phyloP scores from a whole-genome alignment of 257 asterid species.

The Nicotiana benthamiana region DNA sequence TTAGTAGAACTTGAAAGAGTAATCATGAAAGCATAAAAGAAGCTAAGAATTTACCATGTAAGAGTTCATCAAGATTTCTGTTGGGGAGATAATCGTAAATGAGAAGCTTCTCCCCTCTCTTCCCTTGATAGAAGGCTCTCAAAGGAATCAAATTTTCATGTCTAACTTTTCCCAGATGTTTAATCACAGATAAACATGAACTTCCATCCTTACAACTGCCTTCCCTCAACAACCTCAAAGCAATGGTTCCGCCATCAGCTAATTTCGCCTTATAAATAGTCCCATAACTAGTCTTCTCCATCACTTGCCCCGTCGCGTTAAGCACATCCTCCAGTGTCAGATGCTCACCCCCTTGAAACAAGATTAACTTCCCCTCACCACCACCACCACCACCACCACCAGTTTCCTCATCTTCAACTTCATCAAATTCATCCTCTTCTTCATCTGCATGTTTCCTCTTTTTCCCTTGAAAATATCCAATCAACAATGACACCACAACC shows the following conservation, averaged over 20 bases:
- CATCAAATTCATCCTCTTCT: constrained; percentile 70
- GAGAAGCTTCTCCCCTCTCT: constrained; percentile 94
- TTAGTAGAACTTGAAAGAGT: not conserved
- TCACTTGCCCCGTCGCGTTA: constrained; percentile 94
- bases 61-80: constrained; percentile 69
- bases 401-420: constrained; percentile 48
- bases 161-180: constrained; percentile 70
- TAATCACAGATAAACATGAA: constrained; percentile 62
- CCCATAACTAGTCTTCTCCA: constrained; percentile 94
- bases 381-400: constrained; percentile 56
- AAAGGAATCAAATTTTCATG: constrained; percentile 88
- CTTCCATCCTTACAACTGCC: constrained; percentile 72
- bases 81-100: constrained; percentile 74
- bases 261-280: constrained; percentile 90
- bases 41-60: constrained; percentile 55
- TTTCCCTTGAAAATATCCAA: constrained; percentile 86
- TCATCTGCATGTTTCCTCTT: constrained; percentile 46
- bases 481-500: constrained; percentile 67
- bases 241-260: constrained; percentile 90
- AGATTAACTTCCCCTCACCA: constrained; percentile 76
- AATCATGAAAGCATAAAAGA: not conserved
- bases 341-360: constrained; percentile 97
- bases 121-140: constrained; percentile 97
- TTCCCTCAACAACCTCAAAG: constrained; percentile 83
- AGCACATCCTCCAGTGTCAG: constrained; percentile 79